Evolutionary conservation across 257 asterid genomes (phyloP).

Genomic region (Solanum pimpinellifolium): DNA sequence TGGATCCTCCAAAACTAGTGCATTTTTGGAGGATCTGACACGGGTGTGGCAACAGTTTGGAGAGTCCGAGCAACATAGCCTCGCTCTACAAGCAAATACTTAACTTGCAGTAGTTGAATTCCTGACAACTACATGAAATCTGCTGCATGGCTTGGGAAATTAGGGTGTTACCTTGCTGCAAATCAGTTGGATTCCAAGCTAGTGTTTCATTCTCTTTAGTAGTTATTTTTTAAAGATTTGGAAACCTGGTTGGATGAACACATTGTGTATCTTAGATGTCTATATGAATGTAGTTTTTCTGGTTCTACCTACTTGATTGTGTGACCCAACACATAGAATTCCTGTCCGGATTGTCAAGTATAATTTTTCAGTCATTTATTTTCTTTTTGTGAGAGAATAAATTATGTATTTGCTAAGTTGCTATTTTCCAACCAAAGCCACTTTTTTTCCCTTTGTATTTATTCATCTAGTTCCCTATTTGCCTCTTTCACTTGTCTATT

Average conservation of each 20-base stretch:
- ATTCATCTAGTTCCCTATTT: neutral
- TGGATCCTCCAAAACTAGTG: neutral
- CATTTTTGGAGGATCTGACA: neutral
- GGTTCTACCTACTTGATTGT: neutral
- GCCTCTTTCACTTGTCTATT: neutral
- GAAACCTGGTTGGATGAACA: neutral
- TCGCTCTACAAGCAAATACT: neutral
- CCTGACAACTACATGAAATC: neutral
- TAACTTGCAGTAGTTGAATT: neutral
- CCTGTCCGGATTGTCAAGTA: neutral
- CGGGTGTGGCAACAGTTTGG: neutral
- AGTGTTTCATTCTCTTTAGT: neutral
- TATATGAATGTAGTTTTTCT: neutral
- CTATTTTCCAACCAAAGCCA: neutral
- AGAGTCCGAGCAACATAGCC: neutral
- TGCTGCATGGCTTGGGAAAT: neutral
- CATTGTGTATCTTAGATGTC: neutral
- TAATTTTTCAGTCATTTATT: neutral
- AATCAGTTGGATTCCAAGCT: neutral
- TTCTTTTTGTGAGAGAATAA: neutral
- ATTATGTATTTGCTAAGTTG: neutral
- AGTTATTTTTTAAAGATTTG: neutral
- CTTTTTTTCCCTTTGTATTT: neutral
- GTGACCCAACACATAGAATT: neutral
- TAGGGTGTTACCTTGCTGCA: neutral